These are phyloP conservation scores for Chaetomiaceae sp. DNA, from an alignment of 2,329 filamentous ascomycete genomes.

Conservation along the genomic window DNA sequence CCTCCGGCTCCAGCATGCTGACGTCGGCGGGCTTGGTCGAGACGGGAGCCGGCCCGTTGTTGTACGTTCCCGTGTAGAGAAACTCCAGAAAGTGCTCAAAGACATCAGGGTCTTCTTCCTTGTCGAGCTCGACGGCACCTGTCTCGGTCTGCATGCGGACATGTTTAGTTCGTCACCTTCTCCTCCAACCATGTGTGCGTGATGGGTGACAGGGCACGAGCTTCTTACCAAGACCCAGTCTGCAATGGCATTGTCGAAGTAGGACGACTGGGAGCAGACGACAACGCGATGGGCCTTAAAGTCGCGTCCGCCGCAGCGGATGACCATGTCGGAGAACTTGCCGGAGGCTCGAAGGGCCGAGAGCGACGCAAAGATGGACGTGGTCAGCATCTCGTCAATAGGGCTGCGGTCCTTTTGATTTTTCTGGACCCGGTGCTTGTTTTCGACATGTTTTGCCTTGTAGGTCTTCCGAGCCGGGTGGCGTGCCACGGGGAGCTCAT, in stretches of 20 bases:
- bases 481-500: too few relatives aligned
- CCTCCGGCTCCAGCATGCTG: constrained; percentile 7
- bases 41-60: not conserved
- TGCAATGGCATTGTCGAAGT: constrained; percentile 32
- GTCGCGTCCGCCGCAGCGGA: constrained; percentile 28
- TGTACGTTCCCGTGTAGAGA: constrained; percentile 26
- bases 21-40: not conserved
- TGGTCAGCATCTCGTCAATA: not conserved
- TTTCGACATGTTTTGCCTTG: too few relatives aligned
- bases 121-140: too few relatives aligned
- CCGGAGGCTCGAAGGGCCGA: not conserved
- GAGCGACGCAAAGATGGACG: not conserved
- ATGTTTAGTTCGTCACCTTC: too few relatives aligned
- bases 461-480: too few relatives aligned
- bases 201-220: not conserved
- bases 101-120: constrained; percentile 28
- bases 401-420: too few relatives aligned
- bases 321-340: constrained; percentile 32
- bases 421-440: too few relatives aligned
- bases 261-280: constrained; percentile 20
- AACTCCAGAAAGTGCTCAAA: constrained; percentile 30
- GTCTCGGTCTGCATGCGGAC: too few relatives aligned
- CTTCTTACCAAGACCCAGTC: constrained; percentile 28
- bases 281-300: constrained; percentile 34
- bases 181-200: too few relatives aligned